phyloP scores from a whole-genome alignment of 371 early-diverging fungal genomes.

The Rhizopus microsporus region DNA sequence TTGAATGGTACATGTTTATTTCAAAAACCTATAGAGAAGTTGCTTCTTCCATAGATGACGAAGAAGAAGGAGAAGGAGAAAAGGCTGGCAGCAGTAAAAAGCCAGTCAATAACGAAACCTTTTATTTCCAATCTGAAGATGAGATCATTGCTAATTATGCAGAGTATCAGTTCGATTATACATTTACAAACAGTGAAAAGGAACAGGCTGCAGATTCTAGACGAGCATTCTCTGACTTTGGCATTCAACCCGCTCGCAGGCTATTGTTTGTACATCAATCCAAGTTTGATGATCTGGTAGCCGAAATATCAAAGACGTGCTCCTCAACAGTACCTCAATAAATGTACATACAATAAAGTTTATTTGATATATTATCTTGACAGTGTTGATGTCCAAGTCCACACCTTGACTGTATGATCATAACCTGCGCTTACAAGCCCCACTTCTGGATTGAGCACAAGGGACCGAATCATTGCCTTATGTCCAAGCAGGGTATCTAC shows the following conservation, averaged over 20 bases:
- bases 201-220: constrained; percentile 75
- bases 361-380: constrained; percentile 1
- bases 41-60: constrained; percentile 61
- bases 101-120: constrained; percentile 33
- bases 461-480: constrained; percentile 46
- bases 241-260: constrained; percentile 77
- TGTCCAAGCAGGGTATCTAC: constrained; percentile 57
- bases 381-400: constrained; percentile 22
- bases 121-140: constrained; percentile 91
- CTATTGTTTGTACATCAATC: constrained; percentile 70
- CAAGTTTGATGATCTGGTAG: constrained; percentile 61
- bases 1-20: constrained; percentile 82
- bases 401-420: constrained; percentile 38
- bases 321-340: constrained; percentile 19
- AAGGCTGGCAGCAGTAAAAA: constrained; percentile 47
- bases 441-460: constrained; percentile 28
- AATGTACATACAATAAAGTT: no score
- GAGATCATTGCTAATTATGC: constrained; percentile 72
- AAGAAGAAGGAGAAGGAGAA: constrained; percentile 47
- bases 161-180: constrained; percentile 62
- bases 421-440: constrained; percentile 43
- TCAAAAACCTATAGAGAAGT: constrained; percentile 87
- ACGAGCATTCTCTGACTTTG: constrained; percentile 83
- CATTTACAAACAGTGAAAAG: constrained; percentile 59
- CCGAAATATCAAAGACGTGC: constrained; percentile 46